phyloP scores from a whole-genome alignment of 192 early-diverging fungal genomes.

The Gryganskiella cystojenkinii region DNA sequence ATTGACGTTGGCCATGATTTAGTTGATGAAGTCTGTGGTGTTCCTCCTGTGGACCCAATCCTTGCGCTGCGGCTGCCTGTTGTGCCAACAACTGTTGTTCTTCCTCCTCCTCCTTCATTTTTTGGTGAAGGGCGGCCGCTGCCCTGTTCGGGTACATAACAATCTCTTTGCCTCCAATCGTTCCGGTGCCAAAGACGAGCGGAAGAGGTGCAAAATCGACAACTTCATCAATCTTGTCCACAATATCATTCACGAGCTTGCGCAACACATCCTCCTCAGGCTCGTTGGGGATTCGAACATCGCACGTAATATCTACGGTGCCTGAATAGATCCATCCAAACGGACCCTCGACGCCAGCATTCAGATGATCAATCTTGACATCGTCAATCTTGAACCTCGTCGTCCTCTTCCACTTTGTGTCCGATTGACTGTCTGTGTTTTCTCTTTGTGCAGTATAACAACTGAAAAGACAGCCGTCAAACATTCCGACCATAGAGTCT shows the following conservation, averaged over 20 bases:
- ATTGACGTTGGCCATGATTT: slow-evolving; percentile 12
- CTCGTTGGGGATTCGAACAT: slow-evolving; percentile 71
- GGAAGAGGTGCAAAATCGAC: slow-evolving; percentile 57
- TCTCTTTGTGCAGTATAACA: slow-evolving; percentile 87
- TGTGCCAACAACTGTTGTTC: slow-evolving; percentile 8
- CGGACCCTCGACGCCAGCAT: slow-evolving; percentile 85
- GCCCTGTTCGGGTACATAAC: slow-evolving; percentile 51
- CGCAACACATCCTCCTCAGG: slow-evolving; percentile 63
- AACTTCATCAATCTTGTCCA: slow-evolving; percentile 74
- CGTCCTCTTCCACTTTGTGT: slow-evolving; percentile 55
- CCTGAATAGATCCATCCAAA: slow-evolving; percentile 95
- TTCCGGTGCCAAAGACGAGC: slow-evolving; percentile 58
- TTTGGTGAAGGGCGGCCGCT: slow-evolving; percentile 35
- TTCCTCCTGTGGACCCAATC: slow-evolving; percentile 8
- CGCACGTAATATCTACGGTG: slow-evolving; percentile 81
- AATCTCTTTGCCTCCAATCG: slow-evolving; percentile 57
- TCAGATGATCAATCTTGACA: slow-evolving; percentile 91
- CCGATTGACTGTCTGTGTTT: slow-evolving; percentile 56
- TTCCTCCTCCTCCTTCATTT: slow-evolving; percentile 48
- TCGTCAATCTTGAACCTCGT: slow-evolving; percentile 88
- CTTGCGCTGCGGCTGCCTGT: slow-evolving; percentile 11
- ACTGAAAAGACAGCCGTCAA: slow-evolving; percentile 95
- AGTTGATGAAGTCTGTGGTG: slow-evolving; percentile 16
- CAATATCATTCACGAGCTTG: slow-evolving; percentile 75
- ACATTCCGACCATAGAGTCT: slow-evolving; percentile 88